Evolutionary conservation across 139 green algal genomes (phyloP).

Genomic region (Tetraselmis chui): DNA sequence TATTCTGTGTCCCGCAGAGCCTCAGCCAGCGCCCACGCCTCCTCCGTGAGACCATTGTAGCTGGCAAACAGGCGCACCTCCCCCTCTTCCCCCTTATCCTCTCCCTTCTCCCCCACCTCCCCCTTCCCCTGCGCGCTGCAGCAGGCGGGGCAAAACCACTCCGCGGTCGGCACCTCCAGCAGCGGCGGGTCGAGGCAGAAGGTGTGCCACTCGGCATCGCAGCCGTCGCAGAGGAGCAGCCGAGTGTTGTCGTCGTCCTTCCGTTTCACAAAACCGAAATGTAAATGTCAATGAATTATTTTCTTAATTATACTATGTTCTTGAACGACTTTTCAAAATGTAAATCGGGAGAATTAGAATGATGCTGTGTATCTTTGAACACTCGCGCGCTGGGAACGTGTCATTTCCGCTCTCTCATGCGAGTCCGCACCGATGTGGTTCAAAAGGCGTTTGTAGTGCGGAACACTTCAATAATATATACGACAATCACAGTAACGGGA

Average conservation of each 20-base stretch:
- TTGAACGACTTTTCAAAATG: too few relatives aligned
- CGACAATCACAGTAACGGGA: too few relatives aligned
- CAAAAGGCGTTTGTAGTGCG: too few relatives aligned
- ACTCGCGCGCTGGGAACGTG: too few relatives aligned
- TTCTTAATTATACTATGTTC: too few relatives aligned
- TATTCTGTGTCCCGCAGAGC: background rate
- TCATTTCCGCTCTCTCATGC: too few relatives aligned
- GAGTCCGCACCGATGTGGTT: too few relatives aligned
- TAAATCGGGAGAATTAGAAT: too few relatives aligned
- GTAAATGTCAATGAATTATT: background rate
- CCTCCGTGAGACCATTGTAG: background rate
- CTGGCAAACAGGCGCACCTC: background rate
- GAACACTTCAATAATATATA: too few relatives aligned
- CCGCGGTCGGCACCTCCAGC: slow-evolving; percentile 47
- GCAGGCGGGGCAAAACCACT: slow-evolving; percentile 60
- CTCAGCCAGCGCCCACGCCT: background rate
- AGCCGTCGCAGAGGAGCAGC: slow-evolving; percentile 60
- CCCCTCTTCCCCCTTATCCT: too few relatives aligned
- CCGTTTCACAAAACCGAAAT: slow-evolving; percentile 57
- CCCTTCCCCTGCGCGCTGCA: background rate
- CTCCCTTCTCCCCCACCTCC: too few relatives aligned
- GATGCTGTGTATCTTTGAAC: too few relatives aligned
- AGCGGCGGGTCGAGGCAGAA: slow-evolving; percentile 71
- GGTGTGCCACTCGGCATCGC: slow-evolving; percentile 57
- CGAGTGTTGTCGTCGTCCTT: slow-evolving; percentile 42